phyloP scores from a whole-genome alignment of 768 basidiomycete genomes.

The Suillus subalutaceus region DNA sequence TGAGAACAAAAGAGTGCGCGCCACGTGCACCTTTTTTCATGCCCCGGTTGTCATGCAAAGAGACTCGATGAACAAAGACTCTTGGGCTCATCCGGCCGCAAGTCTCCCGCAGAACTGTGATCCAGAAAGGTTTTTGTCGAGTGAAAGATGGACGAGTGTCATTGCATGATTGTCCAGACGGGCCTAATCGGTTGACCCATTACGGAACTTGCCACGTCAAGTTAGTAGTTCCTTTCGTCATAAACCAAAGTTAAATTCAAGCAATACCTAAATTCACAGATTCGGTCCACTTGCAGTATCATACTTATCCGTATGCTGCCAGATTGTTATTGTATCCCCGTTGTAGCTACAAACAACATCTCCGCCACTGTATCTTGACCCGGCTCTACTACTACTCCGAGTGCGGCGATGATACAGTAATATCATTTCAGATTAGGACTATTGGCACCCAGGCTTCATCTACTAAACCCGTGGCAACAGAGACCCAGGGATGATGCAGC shows the following conservation, averaged over 20 bases:
- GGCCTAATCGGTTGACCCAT: not conserved
- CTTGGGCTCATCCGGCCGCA: not conserved
- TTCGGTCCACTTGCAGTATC: not conserved
- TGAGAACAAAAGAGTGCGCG: conserved; percentile 11
- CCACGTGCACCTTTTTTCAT: not conserved
- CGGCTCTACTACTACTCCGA: not conserved
- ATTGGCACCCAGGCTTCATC: not conserved
- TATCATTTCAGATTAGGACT: not conserved
- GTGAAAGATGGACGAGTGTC: not conserved
- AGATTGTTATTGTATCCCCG: not conserved
- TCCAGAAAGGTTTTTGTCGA: not conserved
- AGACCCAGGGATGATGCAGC: not conserved
- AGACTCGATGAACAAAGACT: conserved; percentile 1
- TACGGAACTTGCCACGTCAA: not conserved
- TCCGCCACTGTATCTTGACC: not conserved
- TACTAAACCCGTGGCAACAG: not conserved
- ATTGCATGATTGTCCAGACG: too few relatives aligned
- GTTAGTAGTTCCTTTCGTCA: not conserved
- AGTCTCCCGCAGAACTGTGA: not conserved
- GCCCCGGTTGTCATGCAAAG: not conserved
- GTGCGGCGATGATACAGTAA: not conserved
- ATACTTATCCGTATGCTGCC: not conserved
- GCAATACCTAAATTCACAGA: not conserved
- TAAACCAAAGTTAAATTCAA: not conserved
- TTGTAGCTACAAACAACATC: not conserved